phyloP scores from a whole-genome alignment of 305 asterid genomes.

The Fraxinus platypoda region DNA sequence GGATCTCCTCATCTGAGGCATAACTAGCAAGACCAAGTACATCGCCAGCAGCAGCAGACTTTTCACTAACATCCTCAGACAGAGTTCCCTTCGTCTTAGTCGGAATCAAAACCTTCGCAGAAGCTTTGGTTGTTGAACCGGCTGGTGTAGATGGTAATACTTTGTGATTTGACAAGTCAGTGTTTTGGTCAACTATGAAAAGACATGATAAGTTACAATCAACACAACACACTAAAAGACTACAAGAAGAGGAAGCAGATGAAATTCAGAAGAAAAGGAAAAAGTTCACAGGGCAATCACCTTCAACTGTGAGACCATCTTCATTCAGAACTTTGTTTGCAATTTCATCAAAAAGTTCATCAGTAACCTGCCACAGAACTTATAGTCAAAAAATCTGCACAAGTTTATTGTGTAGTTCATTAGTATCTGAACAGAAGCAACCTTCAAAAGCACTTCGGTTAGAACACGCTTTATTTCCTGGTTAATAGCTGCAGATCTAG shows the following conservation, averaged over 20 bases:
- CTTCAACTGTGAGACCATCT: conserved; percentile 65
- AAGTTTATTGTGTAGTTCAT: conserved; percentile 20
- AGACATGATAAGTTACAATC: conserved; percentile 14
- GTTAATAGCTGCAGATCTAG: conserved; percentile 84
- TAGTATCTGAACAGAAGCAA: conserved; percentile 41
- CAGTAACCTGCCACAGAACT: conserved; percentile 79
- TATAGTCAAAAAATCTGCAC: conserved; percentile 35
- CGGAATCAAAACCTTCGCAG: conserved; percentile 62
- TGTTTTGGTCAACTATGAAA: conserved; percentile 43
- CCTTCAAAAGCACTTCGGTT: conserved; percentile 96
- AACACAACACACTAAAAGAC: conserved; percentile 12
- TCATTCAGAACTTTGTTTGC: conserved; percentile 88
- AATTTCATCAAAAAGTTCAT: conserved; percentile 93
- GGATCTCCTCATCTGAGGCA: conserved; percentile 73
- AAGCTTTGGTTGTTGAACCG: conserved; percentile 49
- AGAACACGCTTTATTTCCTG: conserved; percentile 90
- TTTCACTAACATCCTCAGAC: conserved; percentile 49
- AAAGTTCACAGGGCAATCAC: conserved; percentile 36
- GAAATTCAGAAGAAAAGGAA: neutral
- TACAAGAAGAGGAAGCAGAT: conserved; percentile 13
- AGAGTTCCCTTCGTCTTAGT: conserved; percentile 43
- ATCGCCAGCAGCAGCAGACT: conserved; percentile 65
- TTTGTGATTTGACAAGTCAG: conserved; percentile 41
- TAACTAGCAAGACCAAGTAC: conserved; percentile 83
- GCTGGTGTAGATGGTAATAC: conserved; percentile 44